Base-by-base conservation (phyloP, 2,329 filamentous ascomycete genomes). In the Acrocalymma vagum region DNA sequence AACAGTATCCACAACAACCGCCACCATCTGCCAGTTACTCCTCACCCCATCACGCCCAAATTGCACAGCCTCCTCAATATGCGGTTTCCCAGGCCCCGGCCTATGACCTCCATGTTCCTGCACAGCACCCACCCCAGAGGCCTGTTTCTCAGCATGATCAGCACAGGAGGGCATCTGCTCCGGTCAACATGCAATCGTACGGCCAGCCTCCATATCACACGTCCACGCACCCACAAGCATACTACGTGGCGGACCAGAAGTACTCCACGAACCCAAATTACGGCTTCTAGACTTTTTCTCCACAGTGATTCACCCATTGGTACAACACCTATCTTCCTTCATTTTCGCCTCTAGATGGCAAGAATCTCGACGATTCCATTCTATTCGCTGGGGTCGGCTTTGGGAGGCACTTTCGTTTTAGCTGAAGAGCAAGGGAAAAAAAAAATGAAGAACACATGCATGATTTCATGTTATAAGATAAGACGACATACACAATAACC, bases 201-300 rank as follows among this genome's bases (percentile, higher is more conserved):
- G 36, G 38, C 23, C 60, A 59, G 20, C 21, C 52, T 3, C 45
- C 52, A 6, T 64, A 63, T 27, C 51, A 48, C 14, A 33, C 52
- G n/a, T 50, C 48, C 15, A 52, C 56, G 23, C 56, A 61, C 22
- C 49, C 58, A 29, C 52, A 52, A 13, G 45, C 58, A 5, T 67
- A 65, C 42, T 68, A 66, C 29, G 53, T 63, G 9, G 41, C 57
- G 11, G 64, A 68, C 15, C 43, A 56, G 23, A 65, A 64, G 31
- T 65, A 57, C 29, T 31, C 48, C 9, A 38, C 59, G 1, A 26
- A 14, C 9, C 32, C 41, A 6, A 32, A 27, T n/a, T 47, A 45
- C 26, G 45, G 40, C 4, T 53, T 45, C 18, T 56, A 48, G 29
- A 17, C 11, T 25, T 14, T 25, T 24, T 11, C 32, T 17, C 5